These are phyloP conservation scores for Penicillium griseofulvum DNA, from an alignment of 2,329 filamentous ascomycete species.

Conservation along the genomic window DNA sequence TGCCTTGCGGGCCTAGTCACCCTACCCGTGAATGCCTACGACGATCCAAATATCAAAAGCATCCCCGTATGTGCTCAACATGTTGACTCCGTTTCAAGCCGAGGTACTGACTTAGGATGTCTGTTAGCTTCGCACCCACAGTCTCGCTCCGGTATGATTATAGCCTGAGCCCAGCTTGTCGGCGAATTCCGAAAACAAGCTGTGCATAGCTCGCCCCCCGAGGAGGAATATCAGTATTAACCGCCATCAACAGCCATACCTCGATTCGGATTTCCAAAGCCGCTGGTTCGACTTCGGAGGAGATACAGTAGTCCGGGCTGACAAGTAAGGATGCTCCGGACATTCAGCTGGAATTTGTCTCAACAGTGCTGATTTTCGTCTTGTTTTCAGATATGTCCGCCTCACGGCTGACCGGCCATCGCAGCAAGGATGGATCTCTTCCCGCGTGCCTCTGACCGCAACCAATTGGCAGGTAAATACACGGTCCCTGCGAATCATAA, in stretches of 20 bases:
- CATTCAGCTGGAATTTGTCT: not conserved
- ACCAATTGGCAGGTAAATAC: slow-evolving; percentile 85
- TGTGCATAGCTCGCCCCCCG: slow-evolving; percentile 1
- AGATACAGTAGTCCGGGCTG: slow-evolving; percentile 77
- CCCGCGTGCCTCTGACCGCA: slow-evolving; percentile 86
- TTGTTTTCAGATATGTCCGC: slow-evolving; percentile 73
- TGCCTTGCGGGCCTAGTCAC: slow-evolving; percentile 36
- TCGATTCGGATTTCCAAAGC: slow-evolving; percentile 97
- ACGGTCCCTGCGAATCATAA: not conserved
- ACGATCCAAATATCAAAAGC: slow-evolving; percentile 58
- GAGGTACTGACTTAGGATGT: slow-evolving; percentile 17
- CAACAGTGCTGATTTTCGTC: not conserved
- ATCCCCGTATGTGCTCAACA: slow-evolving; percentile 57
- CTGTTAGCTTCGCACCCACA: slow-evolving; percentile 78
- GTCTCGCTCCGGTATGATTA: slow-evolving; percentile 68
- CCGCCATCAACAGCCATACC: slow-evolving; percentile 67
- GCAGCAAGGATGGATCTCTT: slow-evolving; percentile 90
- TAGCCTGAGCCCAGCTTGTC: not conserved
- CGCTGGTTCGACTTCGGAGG: slow-evolving; percentile 99
- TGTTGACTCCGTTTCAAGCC: slow-evolving; percentile 1
- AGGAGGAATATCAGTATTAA: slow-evolving; percentile 15
- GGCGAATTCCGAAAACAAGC: slow-evolving; percentile 2
- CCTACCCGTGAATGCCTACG: slow-evolving; percentile 41
- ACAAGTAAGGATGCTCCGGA: slow-evolving; percentile 46
- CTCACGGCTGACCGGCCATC: slow-evolving; percentile 87